Evolutionary conservation across 192 early-diverging fungal genomes (phyloP).

Genomic region (Coemansia guatemalensis): DNA sequence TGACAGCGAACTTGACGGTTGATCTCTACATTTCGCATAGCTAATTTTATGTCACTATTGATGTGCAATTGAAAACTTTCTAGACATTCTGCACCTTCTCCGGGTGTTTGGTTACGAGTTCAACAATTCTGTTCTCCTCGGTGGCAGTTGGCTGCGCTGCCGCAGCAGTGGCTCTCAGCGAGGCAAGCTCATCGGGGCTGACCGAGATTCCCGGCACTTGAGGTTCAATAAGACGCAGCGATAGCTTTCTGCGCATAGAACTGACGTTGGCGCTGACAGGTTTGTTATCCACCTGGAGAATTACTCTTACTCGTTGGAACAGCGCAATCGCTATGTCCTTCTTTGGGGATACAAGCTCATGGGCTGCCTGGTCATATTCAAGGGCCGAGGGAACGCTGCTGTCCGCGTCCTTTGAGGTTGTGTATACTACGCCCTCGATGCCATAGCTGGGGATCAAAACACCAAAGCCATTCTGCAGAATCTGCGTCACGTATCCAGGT

Average conservation of each 20-base stretch:
- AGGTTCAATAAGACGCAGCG: conserved; percentile 37
- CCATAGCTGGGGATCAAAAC: conserved; percentile 90
- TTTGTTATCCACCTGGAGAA: conserved; percentile 48
- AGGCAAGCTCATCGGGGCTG: conserved; percentile 20
- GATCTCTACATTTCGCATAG: background rate
- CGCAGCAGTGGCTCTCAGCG: conserved; percentile 18
- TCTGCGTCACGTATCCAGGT: conserved; percentile 85
- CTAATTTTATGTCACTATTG: background rate
- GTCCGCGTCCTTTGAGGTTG: conserved; percentile 17
- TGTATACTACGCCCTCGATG: conserved; percentile 91
- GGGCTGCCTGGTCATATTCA: conserved; percentile 34
- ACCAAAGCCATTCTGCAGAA: conserved; percentile 93
- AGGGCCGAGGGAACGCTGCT: conserved; percentile 13
- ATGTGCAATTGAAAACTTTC: background rate
- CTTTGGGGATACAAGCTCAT: conserved; percentile 32
- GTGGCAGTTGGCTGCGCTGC: background rate
- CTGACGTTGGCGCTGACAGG: conserved; percentile 52
- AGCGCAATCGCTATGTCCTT: conserved; percentile 17
- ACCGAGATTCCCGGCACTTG: conserved; percentile 29
- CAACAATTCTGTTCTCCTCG: conserved; percentile 31
- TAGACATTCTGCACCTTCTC: conserved; percentile 35
- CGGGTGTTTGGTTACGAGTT: conserved; percentile 42
- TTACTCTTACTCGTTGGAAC: conserved; percentile 46
- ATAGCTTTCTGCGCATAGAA: conserved; percentile 51
- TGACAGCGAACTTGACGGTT: conserved; percentile 25